These are phyloP conservation scores for Pichia kudriavzevii DNA, from an alignment of 1,139 yeast genomes.

Conservation along the genomic window DNA sequence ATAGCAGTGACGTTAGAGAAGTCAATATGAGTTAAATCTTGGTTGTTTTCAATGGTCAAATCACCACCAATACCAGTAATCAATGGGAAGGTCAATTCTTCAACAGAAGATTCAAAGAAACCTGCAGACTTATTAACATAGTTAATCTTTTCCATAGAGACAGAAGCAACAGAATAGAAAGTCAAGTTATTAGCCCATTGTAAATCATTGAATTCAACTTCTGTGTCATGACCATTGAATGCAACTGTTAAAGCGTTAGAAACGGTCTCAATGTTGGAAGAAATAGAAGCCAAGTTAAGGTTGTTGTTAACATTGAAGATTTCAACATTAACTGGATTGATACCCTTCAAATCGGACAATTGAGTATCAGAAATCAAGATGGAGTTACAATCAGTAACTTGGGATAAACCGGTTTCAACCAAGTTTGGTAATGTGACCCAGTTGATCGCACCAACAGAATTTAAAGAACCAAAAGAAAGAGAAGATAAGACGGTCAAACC, in stretches of 20 bases:
- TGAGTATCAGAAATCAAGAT: conserved; percentile 82
- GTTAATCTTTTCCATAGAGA: conserved; percentile 62
- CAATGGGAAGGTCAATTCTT: conserved; percentile 47
- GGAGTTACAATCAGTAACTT: conserved; percentile 67
- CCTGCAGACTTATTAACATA: conserved; percentile 75
- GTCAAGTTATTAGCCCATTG: conserved; percentile 80
- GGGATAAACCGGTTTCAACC: conserved; percentile 59
- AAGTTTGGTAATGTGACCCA: conserved; percentile 85
- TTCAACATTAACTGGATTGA: conserved; percentile 64
- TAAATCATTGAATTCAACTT: conserved; percentile 61
- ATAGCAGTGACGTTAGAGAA: conserved; percentile 63
- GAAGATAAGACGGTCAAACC: conserved; percentile 60
- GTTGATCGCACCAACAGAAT: conserved; percentile 71
- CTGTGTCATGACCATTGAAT: conserved; percentile 73
- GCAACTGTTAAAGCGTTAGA: conserved; percentile 70
- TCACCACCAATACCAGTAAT: conserved; percentile 71
- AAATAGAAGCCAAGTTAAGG: conserved; percentile 58
- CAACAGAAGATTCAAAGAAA: conserved; percentile 57
- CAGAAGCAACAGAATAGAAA: conserved; percentile 68
- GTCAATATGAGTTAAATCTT: conserved; percentile 58
- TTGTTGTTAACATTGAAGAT: conserved; percentile 86
- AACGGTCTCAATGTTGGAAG: conserved; percentile 68
- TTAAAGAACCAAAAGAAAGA: conserved; percentile 70
- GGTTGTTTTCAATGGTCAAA: conserved; percentile 67
- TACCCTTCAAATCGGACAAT: conserved; percentile 70